These are phyloP conservation scores for Dipteronia dyeriana DNA, from an alignment of 345 rosid species.

Conservation along the genomic window DNA sequence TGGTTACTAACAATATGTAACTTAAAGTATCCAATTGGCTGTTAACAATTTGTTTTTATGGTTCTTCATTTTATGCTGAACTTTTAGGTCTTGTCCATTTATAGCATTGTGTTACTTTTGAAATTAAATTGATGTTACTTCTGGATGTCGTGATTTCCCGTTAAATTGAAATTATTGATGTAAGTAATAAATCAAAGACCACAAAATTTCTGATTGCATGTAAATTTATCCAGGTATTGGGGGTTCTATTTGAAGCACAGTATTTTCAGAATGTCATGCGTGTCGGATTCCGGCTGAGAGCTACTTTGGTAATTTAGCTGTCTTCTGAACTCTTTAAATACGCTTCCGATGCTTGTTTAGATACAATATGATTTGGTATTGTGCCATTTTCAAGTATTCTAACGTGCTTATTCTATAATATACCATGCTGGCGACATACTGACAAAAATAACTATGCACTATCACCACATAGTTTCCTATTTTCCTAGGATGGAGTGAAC, in stretches of 20 bases:
- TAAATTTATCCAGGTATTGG: slow-evolving; percentile 63
- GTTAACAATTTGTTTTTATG: too few relatives aligned
- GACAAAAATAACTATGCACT: not conserved
- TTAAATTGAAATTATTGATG: too few relatives aligned
- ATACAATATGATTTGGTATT: not conserved
- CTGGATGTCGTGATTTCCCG: too few relatives aligned
- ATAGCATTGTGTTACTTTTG: too few relatives aligned
- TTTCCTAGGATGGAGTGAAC: not conserved
- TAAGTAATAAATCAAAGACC: not conserved
- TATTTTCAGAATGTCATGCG: slow-evolving; percentile 99
- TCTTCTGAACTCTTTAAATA: slow-evolving; percentile 15
- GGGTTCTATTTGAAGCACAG: slow-evolving; percentile 93
- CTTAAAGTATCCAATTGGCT: too few relatives aligned
- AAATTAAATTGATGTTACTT: too few relatives aligned
- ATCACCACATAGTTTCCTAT: not conserved
- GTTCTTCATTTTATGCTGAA: too few relatives aligned
- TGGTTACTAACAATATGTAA: too few relatives aligned
- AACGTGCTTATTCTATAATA: not conserved
- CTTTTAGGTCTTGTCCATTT: too few relatives aligned
- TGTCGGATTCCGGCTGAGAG: slow-evolving; percentile 87
- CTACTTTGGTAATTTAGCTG: slow-evolving; percentile 73
- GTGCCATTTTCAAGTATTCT: slow-evolving; percentile 6
- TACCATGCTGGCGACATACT: not conserved
- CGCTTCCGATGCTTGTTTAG: slow-evolving; percentile 4
- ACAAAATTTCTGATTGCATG: slow-evolving; percentile 19